Evolutionary conservation across 495 filamentous ascomycete species (phyloP), one percentile per base, ranked within the genome.

Genomic region (Chaetomidium leptoderma): DNA sequence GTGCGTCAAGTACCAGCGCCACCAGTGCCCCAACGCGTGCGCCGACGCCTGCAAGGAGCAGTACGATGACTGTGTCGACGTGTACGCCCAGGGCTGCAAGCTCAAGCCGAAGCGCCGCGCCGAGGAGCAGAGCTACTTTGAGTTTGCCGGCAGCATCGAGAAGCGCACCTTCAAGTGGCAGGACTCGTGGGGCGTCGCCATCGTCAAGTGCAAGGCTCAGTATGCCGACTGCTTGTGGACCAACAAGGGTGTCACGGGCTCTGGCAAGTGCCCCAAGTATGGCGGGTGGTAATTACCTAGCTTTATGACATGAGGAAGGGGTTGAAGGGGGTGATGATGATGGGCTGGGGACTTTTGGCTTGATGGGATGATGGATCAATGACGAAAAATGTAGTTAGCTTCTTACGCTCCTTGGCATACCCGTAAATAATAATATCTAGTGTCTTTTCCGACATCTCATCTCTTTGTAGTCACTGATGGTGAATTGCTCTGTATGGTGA

Each of bases 21-120:
- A 50, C 45, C 6, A 44, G 11, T 64, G 61, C 46, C 27, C 52
- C 33, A 54, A 64, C 48, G 78, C 70, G 39, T 81, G 78, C 63
- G 52, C 66, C 43, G 75, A 76, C 58, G 77, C 78, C 35, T 81
- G 78, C 66, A 70, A 76, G 63, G 67, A 66, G 53, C 78, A 81
- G 69, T 78, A 70, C 59, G 64, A 75, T 19, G 69, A 72, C 43
- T 81, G 77, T 59, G 58, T 72, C 33, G 57, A 65, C 30, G 71
- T 70, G 26, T 81, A 79, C 60, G 74, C 71, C 45, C 45, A 75
- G 61, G 68, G 74, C 0, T 79, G 78, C 71, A 40, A 40, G 33
- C 14, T 9, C 26, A 57, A 33, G 44, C 13, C 27, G 5, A 37
- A 32, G 4, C 16, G 13, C 4, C 29, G 53, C 8, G 53, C 37